Percentiles rank a stretch among this genome's conserved stretches.
These are phyloP conservation scores for Apocynum venetum DNA, from an alignment of 257 asterid species.

Conservation along the genomic window DNA sequence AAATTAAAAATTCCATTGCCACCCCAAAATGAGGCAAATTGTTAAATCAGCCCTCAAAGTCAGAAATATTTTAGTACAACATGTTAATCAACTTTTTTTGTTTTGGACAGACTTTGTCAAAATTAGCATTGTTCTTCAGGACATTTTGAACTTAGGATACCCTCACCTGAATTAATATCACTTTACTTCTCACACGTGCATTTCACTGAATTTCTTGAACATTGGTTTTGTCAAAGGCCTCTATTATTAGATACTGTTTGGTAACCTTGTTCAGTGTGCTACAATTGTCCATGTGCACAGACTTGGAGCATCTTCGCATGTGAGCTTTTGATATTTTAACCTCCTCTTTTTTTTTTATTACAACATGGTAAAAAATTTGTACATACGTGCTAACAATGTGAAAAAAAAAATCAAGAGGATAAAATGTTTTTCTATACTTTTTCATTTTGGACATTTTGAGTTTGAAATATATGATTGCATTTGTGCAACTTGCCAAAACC, in stretches of 20 bases:
- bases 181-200: background rate
- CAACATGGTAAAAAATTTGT: no score
- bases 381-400: no score
- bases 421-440: no score
- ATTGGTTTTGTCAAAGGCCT: background rate
- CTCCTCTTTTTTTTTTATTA: background rate
- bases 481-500: no score
- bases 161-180: background rate
- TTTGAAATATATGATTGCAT: no score
- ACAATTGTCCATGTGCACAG: background rate
- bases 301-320: conserved; percentile 4
- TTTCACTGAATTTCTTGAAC: conserved; percentile 4
- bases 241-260: background rate
- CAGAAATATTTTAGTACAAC: background rate
- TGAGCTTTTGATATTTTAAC: background rate
- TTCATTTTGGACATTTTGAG: no score
- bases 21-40: conserved; percentile 3
- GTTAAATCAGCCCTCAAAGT: background rate
- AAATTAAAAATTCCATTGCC: background rate
- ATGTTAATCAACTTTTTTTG: background rate
- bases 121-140: background rate
- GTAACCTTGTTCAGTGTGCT: conserved; percentile 10
- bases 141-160: background rate
- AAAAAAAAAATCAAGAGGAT: no score
- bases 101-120: background rate